A percentile compares a stretch with the other conserved stretches of the same genome.
phyloP scores from a whole-genome alignment of 371 early-diverging fungal genomes.

The Choanephora cucurbitarum region DNA sequence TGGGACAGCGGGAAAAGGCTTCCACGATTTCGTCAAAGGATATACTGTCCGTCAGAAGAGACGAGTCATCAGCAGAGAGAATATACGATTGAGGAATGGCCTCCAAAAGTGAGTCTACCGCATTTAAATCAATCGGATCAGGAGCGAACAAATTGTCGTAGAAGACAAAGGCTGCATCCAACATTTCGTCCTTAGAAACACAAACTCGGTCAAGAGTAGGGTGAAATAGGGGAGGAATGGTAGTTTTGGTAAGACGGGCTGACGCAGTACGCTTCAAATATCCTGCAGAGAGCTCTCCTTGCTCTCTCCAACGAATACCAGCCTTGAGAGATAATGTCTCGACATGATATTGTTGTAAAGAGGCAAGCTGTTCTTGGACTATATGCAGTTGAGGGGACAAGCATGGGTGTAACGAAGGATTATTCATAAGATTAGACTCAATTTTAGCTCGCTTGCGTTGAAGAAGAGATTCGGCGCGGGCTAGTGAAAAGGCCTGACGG shows the following conservation, averaged over 20 bases:
- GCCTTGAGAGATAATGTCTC: constrained; percentile 2
- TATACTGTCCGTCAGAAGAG: neutral
- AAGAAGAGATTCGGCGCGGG: neutral
- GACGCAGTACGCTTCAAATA: constrained; percentile 4
- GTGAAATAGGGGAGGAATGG: neutral
- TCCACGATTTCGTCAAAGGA: neutral
- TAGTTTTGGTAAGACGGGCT: neutral
- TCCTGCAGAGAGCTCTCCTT: constrained; percentile 4
- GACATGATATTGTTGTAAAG: constrained; percentile 2
- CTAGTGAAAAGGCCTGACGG: neutral
- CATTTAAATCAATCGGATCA: constrained; percentile 4
- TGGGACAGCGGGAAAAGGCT: constrained; percentile 1
- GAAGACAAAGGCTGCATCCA: constrained; percentile 9
- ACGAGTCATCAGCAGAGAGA: neutral
- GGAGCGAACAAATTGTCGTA: constrained; percentile 11
- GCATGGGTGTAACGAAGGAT: constrained; percentile 4
- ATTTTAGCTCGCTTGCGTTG: constrained; percentile 4
- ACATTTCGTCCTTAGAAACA: neutral
- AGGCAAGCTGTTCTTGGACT: neutral
- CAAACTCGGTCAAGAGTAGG: neutral
- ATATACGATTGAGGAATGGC: neutral
- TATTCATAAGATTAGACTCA: constrained; percentile 6
- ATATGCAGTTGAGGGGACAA: constrained; percentile 2
- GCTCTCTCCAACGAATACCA: constrained; percentile 3
- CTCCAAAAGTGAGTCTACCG: neutral